Evolutionary conservation across 1,139 yeast species (phyloP).

Genomic region (Diutina neorugosa): DNA sequence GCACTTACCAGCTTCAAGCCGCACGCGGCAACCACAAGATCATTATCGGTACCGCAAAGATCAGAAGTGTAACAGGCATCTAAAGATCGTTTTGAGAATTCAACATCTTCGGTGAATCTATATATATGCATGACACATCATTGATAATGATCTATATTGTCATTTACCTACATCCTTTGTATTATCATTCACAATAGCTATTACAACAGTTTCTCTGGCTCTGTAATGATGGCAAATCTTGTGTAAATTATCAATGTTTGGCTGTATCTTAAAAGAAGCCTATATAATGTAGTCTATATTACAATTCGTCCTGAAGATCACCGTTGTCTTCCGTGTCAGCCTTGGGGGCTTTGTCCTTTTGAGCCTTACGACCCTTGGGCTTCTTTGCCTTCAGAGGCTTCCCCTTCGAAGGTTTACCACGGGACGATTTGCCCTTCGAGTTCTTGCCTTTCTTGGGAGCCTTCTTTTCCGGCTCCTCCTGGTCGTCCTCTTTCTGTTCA

Average conservation of each 20-base stretch:
- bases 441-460: neutral
- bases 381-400: neutral
- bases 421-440: neutral
- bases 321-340: neutral
- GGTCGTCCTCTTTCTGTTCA: neutral
- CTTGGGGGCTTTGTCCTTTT: conserved; percentile 6
- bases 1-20: no score
- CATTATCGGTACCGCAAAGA: no score
- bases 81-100: no score
- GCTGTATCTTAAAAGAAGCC: neutral
- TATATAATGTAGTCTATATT: neutral
- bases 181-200: no score
- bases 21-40: no score
- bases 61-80: no score
- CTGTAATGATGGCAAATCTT: no score
- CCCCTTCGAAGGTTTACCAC: neutral
- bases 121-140: no score
- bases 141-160: no score
- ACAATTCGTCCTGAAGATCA: conserved; percentile 4
- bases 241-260: neutral
- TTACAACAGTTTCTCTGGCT: no score
- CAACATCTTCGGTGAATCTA: no score
- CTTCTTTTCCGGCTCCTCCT: neutral
- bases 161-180: no score
- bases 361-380: conserved; percentile 3